These are phyloP conservation scores for Paxillus ammoniavirescens DNA, from an alignment of 768 basidiomycete genomes.

Conservation along the genomic window DNA sequence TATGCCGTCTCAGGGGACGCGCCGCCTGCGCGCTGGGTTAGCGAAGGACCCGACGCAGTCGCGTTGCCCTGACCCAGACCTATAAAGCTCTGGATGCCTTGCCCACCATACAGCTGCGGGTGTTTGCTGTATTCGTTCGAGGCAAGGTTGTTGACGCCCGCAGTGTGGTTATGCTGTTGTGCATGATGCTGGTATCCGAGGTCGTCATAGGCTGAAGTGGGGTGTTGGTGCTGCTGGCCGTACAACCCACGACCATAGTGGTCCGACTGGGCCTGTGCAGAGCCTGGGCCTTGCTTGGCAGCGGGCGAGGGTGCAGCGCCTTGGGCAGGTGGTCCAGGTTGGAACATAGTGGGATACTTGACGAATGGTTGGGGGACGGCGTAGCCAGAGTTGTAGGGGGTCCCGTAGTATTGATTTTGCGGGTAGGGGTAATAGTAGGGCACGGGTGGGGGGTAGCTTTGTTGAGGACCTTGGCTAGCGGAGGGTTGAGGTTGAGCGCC, in stretches of 20 bases:
- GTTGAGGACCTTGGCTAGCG: constrained; percentile 63
- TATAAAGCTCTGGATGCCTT: constrained; percentile 71
- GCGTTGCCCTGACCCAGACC: constrained; percentile 49
- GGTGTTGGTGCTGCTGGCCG: constrained; percentile 55
- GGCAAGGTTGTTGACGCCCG: constrained; percentile 36
- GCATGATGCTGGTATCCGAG: constrained; percentile 54
- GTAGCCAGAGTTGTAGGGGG: constrained; percentile 61
- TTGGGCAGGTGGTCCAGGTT: constrained; percentile 67
- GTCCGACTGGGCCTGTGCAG: constrained; percentile 51
- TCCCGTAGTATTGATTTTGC: constrained; percentile 74
- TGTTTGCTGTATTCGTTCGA: constrained; percentile 46
- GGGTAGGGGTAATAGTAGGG: constrained; percentile 67
- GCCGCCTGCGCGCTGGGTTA: constrained; percentile 43
- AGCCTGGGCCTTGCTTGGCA: constrained; percentile 61
- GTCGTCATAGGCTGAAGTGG: constrained; percentile 47
- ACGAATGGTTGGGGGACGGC: constrained; percentile 65
- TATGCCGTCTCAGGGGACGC: constrained; percentile 72
- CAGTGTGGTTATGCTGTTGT: constrained; percentile 57
- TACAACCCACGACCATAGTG: constrained; percentile 66
- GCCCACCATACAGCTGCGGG: constrained; percentile 46
- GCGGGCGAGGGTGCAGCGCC: constrained; percentile 63
- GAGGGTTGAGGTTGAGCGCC: constrained; percentile 55
- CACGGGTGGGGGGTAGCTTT: constrained; percentile 60
- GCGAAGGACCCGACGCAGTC: constrained; percentile 45
- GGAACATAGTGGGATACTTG: constrained; percentile 78